Conservation (phyloP, 2,329 filamentous ascomycete genomes). For the Arthroderma uncinatum region DNA sequence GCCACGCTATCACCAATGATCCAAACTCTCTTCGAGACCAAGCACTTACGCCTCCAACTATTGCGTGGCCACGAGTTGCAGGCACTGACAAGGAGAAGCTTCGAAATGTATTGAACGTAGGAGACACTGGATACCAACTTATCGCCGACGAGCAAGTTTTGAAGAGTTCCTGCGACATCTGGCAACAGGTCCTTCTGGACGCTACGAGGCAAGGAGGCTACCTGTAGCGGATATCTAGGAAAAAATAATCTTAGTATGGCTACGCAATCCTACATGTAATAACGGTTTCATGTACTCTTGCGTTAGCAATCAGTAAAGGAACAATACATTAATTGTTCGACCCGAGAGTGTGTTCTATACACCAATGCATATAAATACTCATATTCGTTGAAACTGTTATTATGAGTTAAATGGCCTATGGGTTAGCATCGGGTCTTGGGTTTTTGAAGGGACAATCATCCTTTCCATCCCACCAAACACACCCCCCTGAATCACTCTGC, state of each 20-base stretch:
- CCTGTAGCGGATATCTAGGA: not conserved
- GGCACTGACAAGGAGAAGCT: not conserved
- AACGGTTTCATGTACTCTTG: too few relatives aligned
- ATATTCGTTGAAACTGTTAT: too few relatives aligned
- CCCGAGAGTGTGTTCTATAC: too few relatives aligned
- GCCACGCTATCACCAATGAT: not conserved
- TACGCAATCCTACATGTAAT: too few relatives aligned
- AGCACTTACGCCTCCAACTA: not conserved
- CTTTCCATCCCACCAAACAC: not conserved
- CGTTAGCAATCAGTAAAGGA: too few relatives aligned
- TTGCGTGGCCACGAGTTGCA: not conserved
- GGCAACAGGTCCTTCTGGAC: not conserved
- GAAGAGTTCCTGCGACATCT: not conserved
- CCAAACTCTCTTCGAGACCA: not conserved
- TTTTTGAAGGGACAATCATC: not conserved
- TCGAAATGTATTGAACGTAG: not conserved
- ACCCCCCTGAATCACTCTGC: slow-evolving; percentile 57
- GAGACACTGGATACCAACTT: not conserved
- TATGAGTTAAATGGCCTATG: too few relatives aligned
- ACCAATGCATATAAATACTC: too few relatives aligned
- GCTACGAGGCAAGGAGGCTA: slow-evolving; percentile 1
- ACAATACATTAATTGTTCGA: too few relatives aligned
- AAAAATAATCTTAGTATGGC: too few relatives aligned
- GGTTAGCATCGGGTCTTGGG: too few relatives aligned
- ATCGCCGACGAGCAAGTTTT: not conserved